Evolutionary conservation across 225 moss, liverwort and hornwort genomes (phyloP), one percentile per base, ranked within the genome.

Genomic region (Physcomitrium patens): DNA sequence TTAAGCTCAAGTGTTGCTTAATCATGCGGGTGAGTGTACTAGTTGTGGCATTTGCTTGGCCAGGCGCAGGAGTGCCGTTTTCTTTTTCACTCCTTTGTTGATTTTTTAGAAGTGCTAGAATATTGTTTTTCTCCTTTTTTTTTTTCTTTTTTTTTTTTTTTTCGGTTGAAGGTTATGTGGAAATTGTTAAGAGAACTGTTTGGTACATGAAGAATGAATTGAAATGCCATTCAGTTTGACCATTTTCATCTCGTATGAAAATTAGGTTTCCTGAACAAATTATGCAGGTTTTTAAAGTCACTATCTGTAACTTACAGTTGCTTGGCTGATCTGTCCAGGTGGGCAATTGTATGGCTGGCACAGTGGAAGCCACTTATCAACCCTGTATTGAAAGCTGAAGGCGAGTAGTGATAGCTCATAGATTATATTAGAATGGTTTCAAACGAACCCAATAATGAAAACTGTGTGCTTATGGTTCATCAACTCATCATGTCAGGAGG

Each of bases 321-420:
- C n/a, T 58, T 60, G 57, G 70, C 42, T 80, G 10, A 10, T 66
- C 10, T 80, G 70, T 79, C 66, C 89, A 93, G 93, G 67, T 93
- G 93, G 93, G 93, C 89, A 61, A 93, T 93, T 76, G 93, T 93
- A 73, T 93, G 91, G 84, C 62, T 93, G 73, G 91, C 91, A 28
- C 93, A 93, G 65, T 91, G 89, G 91, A 80, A 93, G 69, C 93
- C 93, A 26, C 84, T 93, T 24, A 86, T 93, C 62, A 90, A 85
- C 55, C 93, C 91, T 75, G 89, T 91, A 23, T 78, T 93, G 82
- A 93, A 89, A 78, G 91, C 66, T 19, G 93, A 93, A 82, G 93
- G 89, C 80, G 90, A 90, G 85, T 93, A 86, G 80, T 20, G 44
- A 31, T 26, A 14, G 10, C 72, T 42, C 53, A 18, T 12, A 44